Base-by-base conservation (phyloP, 2,329 filamentous ascomycete species). In the Fusarium nodosum region DNA sequence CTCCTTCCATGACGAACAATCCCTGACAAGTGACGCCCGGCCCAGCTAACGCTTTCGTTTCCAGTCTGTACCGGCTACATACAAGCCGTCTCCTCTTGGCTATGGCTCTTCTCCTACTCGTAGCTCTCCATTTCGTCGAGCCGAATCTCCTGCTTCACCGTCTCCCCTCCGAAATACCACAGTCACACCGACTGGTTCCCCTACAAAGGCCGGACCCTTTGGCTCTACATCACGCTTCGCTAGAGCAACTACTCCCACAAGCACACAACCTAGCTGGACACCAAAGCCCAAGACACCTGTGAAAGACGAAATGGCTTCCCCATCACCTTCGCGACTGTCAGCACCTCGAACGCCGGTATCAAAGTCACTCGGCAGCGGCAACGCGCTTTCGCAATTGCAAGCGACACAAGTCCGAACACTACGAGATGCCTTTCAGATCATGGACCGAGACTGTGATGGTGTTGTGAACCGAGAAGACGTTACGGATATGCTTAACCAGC, bases 401-500 rank as follows among this genome's bases (percentile, higher is more conserved):
- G 90, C 93, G 4, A 85, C 92, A 5, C 93, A 97, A 73, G 89
- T 97, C 36, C 89, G 94, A 75, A 93, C 93, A 73, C 87, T 99
- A 80, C 89, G 96, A 64, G 95, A 98, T 77, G 93, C 92, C 0
- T 99, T 98, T 79, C 93, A 97, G 79, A 94, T 97, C 62, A 85
- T 99, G 47, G 96, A 98, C 79, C 87, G 93, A 64, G 91, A 96
- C 79, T 94, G 93, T 75, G 93, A 96, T 75, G 94, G 95, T 20
- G 84, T 88, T 52, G 90, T 99, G 65, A 92, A 91, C 71, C 87
- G 91, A 62, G 91, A 95, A 24, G 93, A 97, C 77, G 90, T 99
- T 7, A 89, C 89, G 18, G 93, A 97, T 74, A 97, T 97, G 87
- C 86, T 99, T 33, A 88, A 87, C 62, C 94, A 97, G 75, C 85